phyloP scores from a whole-genome alignment of 805 yeast species.

The Saccharomycopsis fermentans region DNA sequence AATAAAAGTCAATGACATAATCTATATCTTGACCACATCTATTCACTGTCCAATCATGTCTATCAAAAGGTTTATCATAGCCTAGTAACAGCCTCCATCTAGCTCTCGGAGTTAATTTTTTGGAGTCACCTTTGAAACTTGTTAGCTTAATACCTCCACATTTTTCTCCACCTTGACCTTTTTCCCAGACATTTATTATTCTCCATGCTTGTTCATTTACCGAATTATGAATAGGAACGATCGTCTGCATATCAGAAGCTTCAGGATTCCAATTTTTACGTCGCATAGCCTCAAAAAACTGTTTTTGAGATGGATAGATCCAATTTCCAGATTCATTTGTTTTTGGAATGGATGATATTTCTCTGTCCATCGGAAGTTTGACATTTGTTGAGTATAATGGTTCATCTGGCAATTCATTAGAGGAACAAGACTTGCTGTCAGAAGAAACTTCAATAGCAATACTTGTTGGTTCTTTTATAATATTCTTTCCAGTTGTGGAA shows the following conservation, averaged over 20 bases:
- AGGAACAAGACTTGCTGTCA: slow-evolving; percentile 24
- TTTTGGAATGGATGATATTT: slow-evolving; percentile 73
- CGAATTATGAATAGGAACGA: slow-evolving; percentile 88
- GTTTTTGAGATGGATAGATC: slow-evolving; percentile 94
- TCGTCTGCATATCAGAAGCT: slow-evolving; percentile 73
- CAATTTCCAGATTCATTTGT: slow-evolving; percentile 54
- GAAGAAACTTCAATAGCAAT: neutral
- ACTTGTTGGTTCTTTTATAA: slow-evolving; percentile 2
- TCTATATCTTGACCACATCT: slow-evolving; percentile 78
- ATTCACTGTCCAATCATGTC: slow-evolving; percentile 90
- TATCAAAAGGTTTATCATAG: slow-evolving; percentile 74
- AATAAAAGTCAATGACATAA: slow-evolving; percentile 87
- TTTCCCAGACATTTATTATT: slow-evolving; percentile 78
- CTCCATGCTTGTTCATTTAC: slow-evolving; percentile 92
- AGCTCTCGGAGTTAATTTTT: slow-evolving; percentile 82
- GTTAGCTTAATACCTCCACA: slow-evolving; percentile 85
- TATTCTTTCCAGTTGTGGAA: neutral
- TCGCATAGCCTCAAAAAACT: slow-evolving; percentile 88
- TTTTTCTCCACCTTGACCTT: slow-evolving; percentile 39
- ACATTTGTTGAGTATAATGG: slow-evolving; percentile 29
- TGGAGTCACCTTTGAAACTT: slow-evolving; percentile 82
- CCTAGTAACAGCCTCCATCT: slow-evolving; percentile 58
- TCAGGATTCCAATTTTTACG: slow-evolving; percentile 83
- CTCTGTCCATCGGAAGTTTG: slow-evolving; percentile 60
- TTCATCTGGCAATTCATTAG: slow-evolving; percentile 30